Evolutionary conservation across 2,329 filamentous ascomycete species (phyloP).

Genomic region (Monosporascus sp.): DNA sequence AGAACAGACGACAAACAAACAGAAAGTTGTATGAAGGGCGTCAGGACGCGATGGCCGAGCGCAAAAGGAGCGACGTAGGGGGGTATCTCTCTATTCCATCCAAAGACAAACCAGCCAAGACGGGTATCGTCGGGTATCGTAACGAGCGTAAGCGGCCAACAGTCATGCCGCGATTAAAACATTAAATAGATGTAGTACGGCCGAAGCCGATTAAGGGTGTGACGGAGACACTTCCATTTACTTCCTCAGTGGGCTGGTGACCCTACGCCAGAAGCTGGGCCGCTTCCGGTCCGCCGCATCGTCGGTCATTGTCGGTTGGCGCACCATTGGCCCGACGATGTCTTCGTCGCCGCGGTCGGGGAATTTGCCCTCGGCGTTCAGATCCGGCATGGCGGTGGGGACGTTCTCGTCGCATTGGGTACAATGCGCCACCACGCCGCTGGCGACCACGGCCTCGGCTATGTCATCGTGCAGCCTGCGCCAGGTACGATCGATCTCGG

Average conservation of each 20-base stretch:
- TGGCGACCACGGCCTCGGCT: slow-evolving; percentile 44
- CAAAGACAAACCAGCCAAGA: slow-evolving; percentile 1
- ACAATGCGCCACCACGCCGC: slow-evolving; percentile 31
- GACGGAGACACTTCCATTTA: not conserved
- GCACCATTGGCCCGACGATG: slow-evolving; percentile 88
- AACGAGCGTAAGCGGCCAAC: not conserved
- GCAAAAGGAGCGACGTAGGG: not conserved
- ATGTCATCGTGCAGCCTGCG: slow-evolving; percentile 62
- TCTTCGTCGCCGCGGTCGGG: slow-evolving; percentile 83
- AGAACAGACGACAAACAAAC: too few relatives aligned
- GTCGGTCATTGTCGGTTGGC: slow-evolving; percentile 47
- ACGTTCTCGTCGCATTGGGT: slow-evolving; percentile 50
- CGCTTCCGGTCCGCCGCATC: slow-evolving; percentile 20
- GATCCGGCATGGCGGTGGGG: slow-evolving; percentile 60
- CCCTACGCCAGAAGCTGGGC: slow-evolving; percentile 26
- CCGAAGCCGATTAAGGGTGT: too few relatives aligned
- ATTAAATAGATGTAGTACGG: not conserved
- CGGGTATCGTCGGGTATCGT: slow-evolving; percentile 4
- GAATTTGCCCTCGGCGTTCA: slow-evolving; percentile 78
- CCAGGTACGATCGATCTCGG: slow-evolving; percentile 72
- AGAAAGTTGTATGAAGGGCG: too few relatives aligned
- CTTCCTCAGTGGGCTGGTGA: slow-evolving; percentile 26
- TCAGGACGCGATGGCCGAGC: not conserved
- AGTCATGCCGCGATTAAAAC: not conserved
- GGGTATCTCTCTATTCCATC: slow-evolving; percentile 4